Evolutionary conservation across 2,329 filamentous ascomycete species (phyloP).

Genomic region (Metarhizium brunneum): DNA sequence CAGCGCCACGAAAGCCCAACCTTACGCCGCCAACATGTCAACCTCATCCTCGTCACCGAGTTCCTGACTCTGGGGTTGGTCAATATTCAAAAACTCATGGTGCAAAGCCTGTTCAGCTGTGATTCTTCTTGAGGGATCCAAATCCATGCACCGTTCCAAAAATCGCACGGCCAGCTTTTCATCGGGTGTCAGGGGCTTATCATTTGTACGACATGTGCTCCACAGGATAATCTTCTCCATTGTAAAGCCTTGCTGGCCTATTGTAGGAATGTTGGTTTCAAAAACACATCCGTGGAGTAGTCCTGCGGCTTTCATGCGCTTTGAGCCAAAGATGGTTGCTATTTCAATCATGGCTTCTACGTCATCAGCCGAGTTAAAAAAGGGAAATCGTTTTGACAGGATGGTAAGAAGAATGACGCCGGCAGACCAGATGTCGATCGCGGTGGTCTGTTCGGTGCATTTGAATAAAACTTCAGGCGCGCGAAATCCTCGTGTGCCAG

Average conservation of each 20-base stretch:
- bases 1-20: not conserved
- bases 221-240: conserved; percentile 93
- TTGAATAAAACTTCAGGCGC: conserved; percentile 96
- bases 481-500: conserved; percentile 89
- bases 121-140: conserved; percentile 65
- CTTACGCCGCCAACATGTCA: conserved; percentile 32
- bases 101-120: conserved; percentile 65
- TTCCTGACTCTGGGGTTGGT: conserved; percentile 18
- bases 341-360: conserved; percentile 97
- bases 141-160: conserved; percentile 61
- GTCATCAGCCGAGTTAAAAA: conserved; percentile 98
- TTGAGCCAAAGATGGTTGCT: conserved; percentile 82
- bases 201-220: conserved; percentile 71
- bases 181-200: conserved; percentile 48
- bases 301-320: conserved; percentile 74
- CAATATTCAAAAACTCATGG: conserved; percentile 55
- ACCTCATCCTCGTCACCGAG: conserved; percentile 44
- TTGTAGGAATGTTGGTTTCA: conserved; percentile 85
- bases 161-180: conserved; percentile 69
- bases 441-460: conserved; percentile 86
- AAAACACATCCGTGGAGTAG: conserved; percentile 84
- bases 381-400: conserved; percentile 84
- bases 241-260: conserved; percentile 74
- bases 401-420: conserved; percentile 97
- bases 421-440: conserved; percentile 94